Percentiles rank a stretch among this genome's conserved stretches.
Evolutionary conservation across 176 grass and related monocot species (phyloP).

Genomic region (Oropetium thomaeum): DNA sequence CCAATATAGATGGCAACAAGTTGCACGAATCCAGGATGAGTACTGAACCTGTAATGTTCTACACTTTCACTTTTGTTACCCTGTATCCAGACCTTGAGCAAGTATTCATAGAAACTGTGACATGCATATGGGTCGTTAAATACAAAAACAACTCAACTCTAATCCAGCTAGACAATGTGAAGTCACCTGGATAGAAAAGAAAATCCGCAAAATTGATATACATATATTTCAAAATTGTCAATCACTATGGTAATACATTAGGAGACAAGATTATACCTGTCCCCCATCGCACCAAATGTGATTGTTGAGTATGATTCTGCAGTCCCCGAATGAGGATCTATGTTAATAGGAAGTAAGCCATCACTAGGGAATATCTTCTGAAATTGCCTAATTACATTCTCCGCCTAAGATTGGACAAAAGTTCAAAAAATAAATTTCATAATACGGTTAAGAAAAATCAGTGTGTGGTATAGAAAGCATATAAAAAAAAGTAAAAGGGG

Average conservation of each 20-base stretch:
- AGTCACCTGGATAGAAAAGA: not conserved
- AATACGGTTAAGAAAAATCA: not conserved
- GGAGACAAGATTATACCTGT: conserved; percentile 37
- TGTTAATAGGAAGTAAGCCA: conserved; percentile 66
- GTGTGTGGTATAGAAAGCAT: not conserved
- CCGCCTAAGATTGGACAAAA: conserved; percentile 34
- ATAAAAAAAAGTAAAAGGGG: not conserved
- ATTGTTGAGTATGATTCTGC: conserved; percentile 48
- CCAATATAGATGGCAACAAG: not conserved
- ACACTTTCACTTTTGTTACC: conserved; percentile 68
- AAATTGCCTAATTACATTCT: conserved; percentile 54
- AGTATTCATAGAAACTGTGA: conserved; percentile 75
- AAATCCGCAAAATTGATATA: not conserved
- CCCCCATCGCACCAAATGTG: conserved; percentile 68
- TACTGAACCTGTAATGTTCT: conserved; percentile 61
- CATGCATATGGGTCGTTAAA: not conserved
- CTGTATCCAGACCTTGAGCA: conserved; percentile 72
- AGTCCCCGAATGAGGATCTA: conserved; percentile 65
- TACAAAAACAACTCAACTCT: not conserved
- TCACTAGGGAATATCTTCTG: conserved; percentile 63
- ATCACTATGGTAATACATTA: not conserved
- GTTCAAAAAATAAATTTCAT: not conserved
- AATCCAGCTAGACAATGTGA: conserved; percentile 1
- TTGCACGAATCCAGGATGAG: not conserved
- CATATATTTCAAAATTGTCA: not conserved